Conservation (phyloP, 2,329 filamentous ascomycete species). For the Fusarium sp. region DNA sequence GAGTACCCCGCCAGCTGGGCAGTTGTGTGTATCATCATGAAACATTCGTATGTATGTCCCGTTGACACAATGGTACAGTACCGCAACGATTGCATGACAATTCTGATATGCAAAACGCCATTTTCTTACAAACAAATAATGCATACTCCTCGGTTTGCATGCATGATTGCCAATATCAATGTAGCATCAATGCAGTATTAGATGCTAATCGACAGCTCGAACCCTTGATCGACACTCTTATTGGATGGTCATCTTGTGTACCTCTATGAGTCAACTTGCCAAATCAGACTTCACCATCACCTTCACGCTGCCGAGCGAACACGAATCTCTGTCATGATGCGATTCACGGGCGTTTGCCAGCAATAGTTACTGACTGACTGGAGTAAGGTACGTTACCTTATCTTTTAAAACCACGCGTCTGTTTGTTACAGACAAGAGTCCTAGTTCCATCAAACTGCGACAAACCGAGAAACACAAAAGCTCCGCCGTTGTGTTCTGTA, state of each 20-base stretch:
- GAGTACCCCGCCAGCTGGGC: slow-evolving; percentile 17
- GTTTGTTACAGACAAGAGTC: slow-evolving; percentile 2
- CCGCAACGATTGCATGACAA: slow-evolving; percentile 14
- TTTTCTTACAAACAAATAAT: slow-evolving; percentile 21
- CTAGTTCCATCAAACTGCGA: slow-evolving; percentile 7
- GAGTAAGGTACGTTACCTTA: neutral
- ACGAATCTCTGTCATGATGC: slow-evolving; percentile 11
- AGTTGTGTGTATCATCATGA: slow-evolving; percentile 25
- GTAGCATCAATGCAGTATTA: slow-evolving; percentile 16
- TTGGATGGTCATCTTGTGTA: slow-evolving; percentile 27
- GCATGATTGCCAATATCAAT: slow-evolving; percentile 17
- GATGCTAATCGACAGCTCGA: slow-evolving; percentile 17
- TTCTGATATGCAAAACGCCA: slow-evolving; percentile 28
- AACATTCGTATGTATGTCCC: slow-evolving; percentile 4
- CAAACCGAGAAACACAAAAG: slow-evolving; percentile 13
- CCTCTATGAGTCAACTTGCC: slow-evolving; percentile 26
- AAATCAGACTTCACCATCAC: slow-evolving; percentile 24
- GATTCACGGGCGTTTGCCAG: slow-evolving; percentile 6
- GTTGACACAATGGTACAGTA: slow-evolving; percentile 2
- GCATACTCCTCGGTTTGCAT: slow-evolving; percentile 22
- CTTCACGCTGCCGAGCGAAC: slow-evolving; percentile 20
- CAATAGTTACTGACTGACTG: neutral
- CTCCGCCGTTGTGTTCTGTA: slow-evolving; percentile 8
- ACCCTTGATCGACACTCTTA: slow-evolving; percentile 24
- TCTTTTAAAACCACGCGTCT: neutral